Evolutionary conservation across 108 stramenopile species (phyloP), one percentile per base, ranked within the genome.

Genomic region (Fistulifera pelliculosa): DNA sequence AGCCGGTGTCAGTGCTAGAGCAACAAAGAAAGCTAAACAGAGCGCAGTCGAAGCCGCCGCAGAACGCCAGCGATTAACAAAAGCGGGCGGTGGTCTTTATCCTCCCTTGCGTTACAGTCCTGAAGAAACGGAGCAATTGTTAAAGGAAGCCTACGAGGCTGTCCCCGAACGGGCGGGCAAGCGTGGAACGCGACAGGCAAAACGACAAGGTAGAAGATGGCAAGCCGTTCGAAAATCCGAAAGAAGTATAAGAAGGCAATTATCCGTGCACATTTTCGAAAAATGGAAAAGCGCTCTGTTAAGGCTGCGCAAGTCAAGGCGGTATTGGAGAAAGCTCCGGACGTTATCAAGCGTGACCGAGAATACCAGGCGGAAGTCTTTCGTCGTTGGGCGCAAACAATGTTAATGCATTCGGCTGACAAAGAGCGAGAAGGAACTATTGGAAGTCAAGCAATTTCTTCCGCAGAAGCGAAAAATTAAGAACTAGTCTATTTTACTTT

Each of bases 51-150:
- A 35, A 35, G 31, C 31, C 31, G 31, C 31, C 31, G 28, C 27
- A n/a, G 64, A 49, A 39, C 44, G 35, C 5, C 26, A 42, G 35
- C 16, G 57, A 14, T 25, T 35, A 23, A 50, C 27, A 7, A 13
- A 53, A 19, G 54, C 18, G 26, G 71, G 74, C 31, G 68, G 76
- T 22, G 79, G 79, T 16, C 61, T 76, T 44, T 85, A 76, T 49
- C 85, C 84, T 14, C 61, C 90, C 50, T 63, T 84, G 13, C 79
- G 86, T 8, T 92, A 81, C 60, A 74, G 74, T 18, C 70, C 75
- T 27, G 87, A 88, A 61, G 91, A 93, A 60, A 93, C 91, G 16
- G 76, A 78, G 47, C 72, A 74, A 27, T 66, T 93, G 43, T 69
- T 93, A 56, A 64, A 69, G 22, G 64, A 80, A 60, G 91, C 91